Conservation (phyloP, 1,284 basidiomycete genomes). For the Melampsora americana region DNA sequence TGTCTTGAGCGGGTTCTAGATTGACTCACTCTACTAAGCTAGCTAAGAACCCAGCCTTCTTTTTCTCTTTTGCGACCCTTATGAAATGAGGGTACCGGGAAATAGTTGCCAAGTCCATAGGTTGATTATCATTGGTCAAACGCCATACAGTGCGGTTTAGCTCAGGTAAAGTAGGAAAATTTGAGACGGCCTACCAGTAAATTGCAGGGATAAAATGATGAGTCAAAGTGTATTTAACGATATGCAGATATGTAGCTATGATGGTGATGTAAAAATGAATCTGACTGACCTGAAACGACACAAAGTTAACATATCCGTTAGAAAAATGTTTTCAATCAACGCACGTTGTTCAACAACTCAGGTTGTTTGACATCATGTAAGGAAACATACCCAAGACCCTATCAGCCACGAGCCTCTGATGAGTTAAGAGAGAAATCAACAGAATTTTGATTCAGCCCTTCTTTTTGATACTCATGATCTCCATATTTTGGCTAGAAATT, state of each 20-base stretch:
- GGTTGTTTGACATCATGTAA: background rate
- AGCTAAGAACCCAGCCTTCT: slow-evolving; percentile 18
- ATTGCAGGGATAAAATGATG: background rate
- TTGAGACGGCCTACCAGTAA: slow-evolving; percentile 12
- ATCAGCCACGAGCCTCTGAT: slow-evolving; percentile 21
- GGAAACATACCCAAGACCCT: slow-evolving; percentile 25
- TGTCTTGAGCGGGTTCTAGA: background rate
- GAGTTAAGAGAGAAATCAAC: no score
- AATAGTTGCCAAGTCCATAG: slow-evolving; percentile 18
- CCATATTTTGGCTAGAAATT: background rate
- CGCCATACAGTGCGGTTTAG: slow-evolving; percentile 29
- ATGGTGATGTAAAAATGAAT: background rate
- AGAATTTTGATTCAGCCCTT: background rate
- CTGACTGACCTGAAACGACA: no score
- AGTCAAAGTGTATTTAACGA: background rate
- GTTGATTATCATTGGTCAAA: slow-evolving; percentile 22
- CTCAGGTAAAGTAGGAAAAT: slow-evolving; percentile 18
- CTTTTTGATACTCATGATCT: background rate
- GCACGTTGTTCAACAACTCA: background rate
- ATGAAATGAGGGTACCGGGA: slow-evolving; percentile 8
- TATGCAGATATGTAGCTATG: background rate
- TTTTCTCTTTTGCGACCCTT: slow-evolving; percentile 24
- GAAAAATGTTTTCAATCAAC: background rate
- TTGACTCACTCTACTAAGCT: slow-evolving; percentile 34
- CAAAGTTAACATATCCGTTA: background rate